phyloP scores from a whole-genome alignment of 495 filamentous ascomycete genomes.

The Neurospora tetrasperma region DNA sequence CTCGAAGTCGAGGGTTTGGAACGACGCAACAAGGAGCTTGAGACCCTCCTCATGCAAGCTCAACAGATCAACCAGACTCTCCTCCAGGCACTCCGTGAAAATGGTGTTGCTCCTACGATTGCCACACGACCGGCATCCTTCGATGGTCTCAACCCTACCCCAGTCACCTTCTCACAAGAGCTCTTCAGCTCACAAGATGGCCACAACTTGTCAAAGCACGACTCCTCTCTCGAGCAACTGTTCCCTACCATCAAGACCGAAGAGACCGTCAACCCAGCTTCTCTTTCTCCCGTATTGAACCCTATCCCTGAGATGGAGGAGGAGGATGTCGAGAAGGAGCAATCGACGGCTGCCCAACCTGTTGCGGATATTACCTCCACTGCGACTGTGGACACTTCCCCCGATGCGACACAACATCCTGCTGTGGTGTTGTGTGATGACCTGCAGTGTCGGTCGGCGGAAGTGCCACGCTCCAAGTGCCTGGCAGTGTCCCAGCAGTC shows the following conservation, averaged over 20 bases:
- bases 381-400: constrained; percentile 43
- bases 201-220: constrained; percentile 12
- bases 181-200: constrained; percentile 39
- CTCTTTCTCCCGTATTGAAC: constrained; percentile 40
- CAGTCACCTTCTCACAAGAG: constrained; percentile 41
- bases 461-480: constrained; percentile 45
- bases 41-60: constrained; percentile 51
- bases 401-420: constrained; percentile 99
- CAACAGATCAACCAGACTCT: constrained; percentile 57
- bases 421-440: constrained; percentile 96
- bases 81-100: constrained; percentile 52
- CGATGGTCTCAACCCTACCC: constrained; percentile 31
- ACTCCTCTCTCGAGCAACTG: constrained; percentile 26
- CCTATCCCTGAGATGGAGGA: constrained; percentile 32
- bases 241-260: constrained; percentile 26
- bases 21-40: constrained; percentile 60
- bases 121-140: constrained; percentile 9
- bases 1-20: constrained; percentile 87
- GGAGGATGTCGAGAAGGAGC: constrained; percentile 7
- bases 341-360: constrained; percentile 11
- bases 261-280: constrained; percentile 44
- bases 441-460: constrained; percentile 97
- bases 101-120: constrained; percentile 32
- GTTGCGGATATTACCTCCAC: constrained; percentile 21
- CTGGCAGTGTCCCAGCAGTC: constrained; percentile 43